A percentile compares a stretch with the other conserved stretches of the same genome.
These are phyloP conservation scores for Umbelopsis sp. DNA, from an alignment of 192 early-diverging fungal genomes.

Conservation along the genomic window DNA sequence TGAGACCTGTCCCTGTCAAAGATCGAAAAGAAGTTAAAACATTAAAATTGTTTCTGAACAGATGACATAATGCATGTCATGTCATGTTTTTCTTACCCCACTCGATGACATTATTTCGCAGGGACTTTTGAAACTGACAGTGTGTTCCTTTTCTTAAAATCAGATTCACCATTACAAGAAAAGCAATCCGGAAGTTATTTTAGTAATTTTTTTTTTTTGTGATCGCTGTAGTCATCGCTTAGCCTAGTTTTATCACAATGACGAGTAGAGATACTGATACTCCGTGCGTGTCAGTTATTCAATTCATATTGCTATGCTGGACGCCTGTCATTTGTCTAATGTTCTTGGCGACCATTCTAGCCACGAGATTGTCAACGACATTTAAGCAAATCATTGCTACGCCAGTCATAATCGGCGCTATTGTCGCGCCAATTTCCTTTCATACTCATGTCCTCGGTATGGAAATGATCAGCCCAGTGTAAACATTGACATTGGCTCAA, in stretches of 20 bases:
- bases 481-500: not conserved
- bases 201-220: not conserved
- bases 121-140: not conserved
- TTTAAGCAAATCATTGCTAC: not conserved
- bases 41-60: not conserved
- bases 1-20: slow-evolving; percentile 3
- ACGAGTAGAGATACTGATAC: not conserved
- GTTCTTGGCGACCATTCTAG: not conserved
- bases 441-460: slow-evolving; percentile 1
- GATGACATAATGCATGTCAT: not conserved
- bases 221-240: not conserved
- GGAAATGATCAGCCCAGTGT: not conserved
- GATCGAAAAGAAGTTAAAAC: not conserved
- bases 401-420: not conserved
- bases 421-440: not conserved
- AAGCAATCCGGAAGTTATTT: not conserved
- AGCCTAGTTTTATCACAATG: not conserved
- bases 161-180: not conserved
- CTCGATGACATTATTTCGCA: slow-evolving; percentile 4
- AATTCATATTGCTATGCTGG: slow-evolving; percentile 3
- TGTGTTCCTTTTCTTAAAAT: not conserved
- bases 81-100: not conserved
- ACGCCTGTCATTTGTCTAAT: not conserved
- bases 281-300: not conserved
- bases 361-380: not conserved